Base-by-base conservation (phyloP, 1,284 basidiomycete genomes). In the Ustilago tritici region DNA sequence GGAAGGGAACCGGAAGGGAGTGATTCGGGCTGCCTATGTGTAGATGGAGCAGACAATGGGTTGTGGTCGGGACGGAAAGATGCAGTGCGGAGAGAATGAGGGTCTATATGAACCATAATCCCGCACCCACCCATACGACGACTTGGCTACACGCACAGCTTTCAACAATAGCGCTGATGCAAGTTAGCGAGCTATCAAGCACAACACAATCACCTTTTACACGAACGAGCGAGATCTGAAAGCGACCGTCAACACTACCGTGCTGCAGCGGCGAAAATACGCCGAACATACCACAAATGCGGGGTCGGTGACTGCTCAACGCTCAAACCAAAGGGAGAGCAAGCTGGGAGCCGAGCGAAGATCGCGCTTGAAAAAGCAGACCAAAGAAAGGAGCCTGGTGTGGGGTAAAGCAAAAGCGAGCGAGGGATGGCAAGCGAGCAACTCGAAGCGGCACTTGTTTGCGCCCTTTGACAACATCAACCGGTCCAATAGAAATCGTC, bases 341-440 rank as follows among this genome's bases (percentile, higher is more conserved):
- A 17, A 41, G 14, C 17, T n/a, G 43, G 43, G 43, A 46, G 43
- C 43, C 43, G 43, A 46, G 11, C 6, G n/a, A 46, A 46, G 43
- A 46, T 46, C 43, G n/a, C 43, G 43, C 50, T 35, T 52, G 50
- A 52, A 52, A 52, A 17, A 50, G 32, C 41, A 17, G 15, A 10
- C 31, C 12, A 10, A 55, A 36, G 28, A 11, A 34, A 19, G 35
- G 38, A 52, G 19, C 38, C 23, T 41, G 23, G 41, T 28, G 35
- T 28, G 9, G 35, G 38, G 43, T 46, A 49, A 34, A 32, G 38
- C 11, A 40, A 40, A 17, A 40, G 15, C 15, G 23, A 49, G 46
- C 32, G 14, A 23, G 23, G 23, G 12, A 35, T 19, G 38, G n/a
- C 41, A 65, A 66, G 68, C 68, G 69, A 71, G 64, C 50, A 65